Base-by-base conservation (phyloP, 164 flowering plant genomes). In the Nymphaea colorata region DNA sequence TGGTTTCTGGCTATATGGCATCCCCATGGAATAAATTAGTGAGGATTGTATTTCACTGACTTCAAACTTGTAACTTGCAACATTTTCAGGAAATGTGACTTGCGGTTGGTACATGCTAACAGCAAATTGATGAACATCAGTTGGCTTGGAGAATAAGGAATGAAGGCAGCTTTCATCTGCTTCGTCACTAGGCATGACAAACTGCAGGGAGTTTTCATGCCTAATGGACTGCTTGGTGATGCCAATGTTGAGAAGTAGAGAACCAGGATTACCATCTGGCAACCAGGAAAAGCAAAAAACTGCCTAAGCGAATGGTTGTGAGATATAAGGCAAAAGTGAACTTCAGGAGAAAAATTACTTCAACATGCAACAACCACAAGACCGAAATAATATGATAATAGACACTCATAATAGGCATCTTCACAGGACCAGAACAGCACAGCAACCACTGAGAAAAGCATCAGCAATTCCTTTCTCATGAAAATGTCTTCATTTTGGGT, bases 141-240 rank as follows among this genome's bases (percentile, higher is more conserved):
- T 76, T 70, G 86, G 47, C 57, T 83, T 81, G 67, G 85, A 78
- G 5, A 83, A 68, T 61, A 77, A 6, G 16, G 86, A 75, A 69
- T 79, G 17, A 25, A 25, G 36, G 72, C 86, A 78, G 6, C 83
- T 47, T 61, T 66, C 84, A 47, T 67, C 71, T 61, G 45, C 72
- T 63, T 80, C 82, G 60, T 72, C 71, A 66, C 77, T 82, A 4
- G 89, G 83, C 67, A 55, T 68, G 41, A 87, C 80, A 73, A 83
- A 79, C 71, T 81, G 78, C 78, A 83, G 17, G 47, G 86, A 69
- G 71, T 80, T 80, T 68, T 87, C 87, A 44, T 74, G 85, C 61
- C 81, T 79, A 41, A 71, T 64, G 73, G 79, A 83, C 59, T 81
- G 77, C 70, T 86, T 85, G 43, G 85, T 85, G 60, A 85, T 84